Base-by-base conservation (phyloP, 1,284 basidiomycete species). In the Trichosporon ovoides region DNA sequence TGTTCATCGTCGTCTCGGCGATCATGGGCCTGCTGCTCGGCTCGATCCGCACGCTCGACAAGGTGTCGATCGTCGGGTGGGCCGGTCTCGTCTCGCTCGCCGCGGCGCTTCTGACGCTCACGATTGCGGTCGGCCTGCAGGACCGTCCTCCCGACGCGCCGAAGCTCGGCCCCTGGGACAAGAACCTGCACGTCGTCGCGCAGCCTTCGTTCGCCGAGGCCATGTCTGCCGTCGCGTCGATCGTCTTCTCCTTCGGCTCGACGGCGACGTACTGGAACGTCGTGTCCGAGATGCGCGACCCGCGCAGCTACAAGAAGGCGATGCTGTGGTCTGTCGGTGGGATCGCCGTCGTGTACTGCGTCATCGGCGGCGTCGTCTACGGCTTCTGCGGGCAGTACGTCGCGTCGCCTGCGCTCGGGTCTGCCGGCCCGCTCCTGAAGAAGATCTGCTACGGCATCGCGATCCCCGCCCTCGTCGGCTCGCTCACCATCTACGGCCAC, bases 351-450 rank as follows among this genome's bases (percentile, higher is more conserved):
- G 31, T 51, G 19, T 68, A 68, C 58, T 33, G 68, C 20, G 46
- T 60, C 31, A 56, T 72, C 35, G 57, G 56, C 2, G 49, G 65
- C 3, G 61, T 72, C 20, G 59, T 68, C 7, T 71, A 70, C 61
- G 65, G 68, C 60, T 74, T 65, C 56, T 66, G 64, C 54, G 75
- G 76, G 1, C 64, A 70, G 51, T 76, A 77, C 62, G 69, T 79
- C 49, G 68, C 77, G n/a, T 71, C 66, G 2, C 78, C 78, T 3
- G 77, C 77, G 0, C 70, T 79, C 12, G 76, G 76, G 0, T 72
- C 72, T 6, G 78, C 78, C 10, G 78, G 78, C 20, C 57, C 62
- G 2, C 53, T 77, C 14, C 66, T 80, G 57, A 76, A 79, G 70
- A 65, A 68, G 58, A 53, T 77, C 53, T 66, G 67, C 18, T 77